These are phyloP conservation scores for Plasmodium inui DNA, from an alignment of 169 alveolate species.

Conservation along the genomic window DNA sequence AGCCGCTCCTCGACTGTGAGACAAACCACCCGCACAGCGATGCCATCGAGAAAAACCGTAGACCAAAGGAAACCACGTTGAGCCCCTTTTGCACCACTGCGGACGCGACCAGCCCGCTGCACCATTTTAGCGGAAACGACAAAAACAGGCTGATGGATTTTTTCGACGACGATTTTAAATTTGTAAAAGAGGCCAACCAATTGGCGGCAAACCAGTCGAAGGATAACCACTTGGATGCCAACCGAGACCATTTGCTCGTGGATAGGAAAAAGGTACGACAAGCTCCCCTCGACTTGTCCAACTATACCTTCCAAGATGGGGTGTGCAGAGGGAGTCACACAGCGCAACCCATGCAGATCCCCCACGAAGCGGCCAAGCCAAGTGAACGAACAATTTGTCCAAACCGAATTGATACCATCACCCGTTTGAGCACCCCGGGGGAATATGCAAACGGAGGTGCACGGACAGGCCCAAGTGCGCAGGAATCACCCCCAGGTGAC, in stretches of 20 bases:
- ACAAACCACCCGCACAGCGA: not conserved
- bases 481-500: not conserved
- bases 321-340: not conserved
- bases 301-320: not conserved
- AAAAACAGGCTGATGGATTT: constrained; percentile 2
- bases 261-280: not conserved
- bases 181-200: constrained; percentile 13
- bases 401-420: not conserved
- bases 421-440: constrained; percentile 3
- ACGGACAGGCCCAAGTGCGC: not conserved
- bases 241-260: not conserved
- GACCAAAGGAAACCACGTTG: not conserved
- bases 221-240: not conserved
- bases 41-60: not conserved
- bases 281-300: not conserved
- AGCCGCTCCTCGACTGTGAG: not conserved
- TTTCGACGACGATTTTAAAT: constrained; percentile 14
- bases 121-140: not conserved
- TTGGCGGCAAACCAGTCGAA: not conserved
- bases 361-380: not conserved
- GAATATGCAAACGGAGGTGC: not conserved
- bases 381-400: not conserved
- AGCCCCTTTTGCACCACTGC: not conserved
- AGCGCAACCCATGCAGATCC: not conserved
- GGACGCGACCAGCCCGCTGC: not conserved